Percentiles rank a stretch among this genome's conserved stretches.
phyloP scores from a whole-genome alignment of 2,329 filamentous ascomycete genomes.

The Monilinia aucupariae region DNA sequence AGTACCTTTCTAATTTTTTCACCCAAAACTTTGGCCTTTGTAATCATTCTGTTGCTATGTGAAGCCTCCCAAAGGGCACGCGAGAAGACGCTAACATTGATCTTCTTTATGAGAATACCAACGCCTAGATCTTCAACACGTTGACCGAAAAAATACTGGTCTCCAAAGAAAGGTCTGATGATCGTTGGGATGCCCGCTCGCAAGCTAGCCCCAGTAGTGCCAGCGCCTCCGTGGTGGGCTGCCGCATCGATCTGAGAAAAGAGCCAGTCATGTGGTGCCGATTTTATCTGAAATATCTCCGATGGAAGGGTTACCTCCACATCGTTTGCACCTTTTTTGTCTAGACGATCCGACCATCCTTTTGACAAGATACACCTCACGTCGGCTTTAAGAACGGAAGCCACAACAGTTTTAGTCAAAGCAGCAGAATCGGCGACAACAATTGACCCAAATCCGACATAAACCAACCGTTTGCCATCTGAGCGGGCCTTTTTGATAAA shows the following conservation, averaged over 20 bases:
- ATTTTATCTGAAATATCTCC: slow-evolving; percentile 82
- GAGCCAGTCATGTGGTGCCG: slow-evolving; percentile 93
- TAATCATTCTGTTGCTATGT: slow-evolving; percentile 84
- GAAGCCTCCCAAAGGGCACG: slow-evolving; percentile 87
- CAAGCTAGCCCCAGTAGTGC: slow-evolving; percentile 89
- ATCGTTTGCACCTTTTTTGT: slow-evolving; percentile 49
- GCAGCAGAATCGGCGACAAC: slow-evolving; percentile 85
- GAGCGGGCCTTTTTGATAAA: slow-evolving; percentile 80
- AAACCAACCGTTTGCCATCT: slow-evolving; percentile 88
- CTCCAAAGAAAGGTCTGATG: slow-evolving; percentile 93
- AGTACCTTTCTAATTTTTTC: slow-evolving; percentile 80
- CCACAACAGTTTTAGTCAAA: slow-evolving; percentile 87
- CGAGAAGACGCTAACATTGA: slow-evolving; percentile 81
- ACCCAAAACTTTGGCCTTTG: slow-evolving; percentile 74
- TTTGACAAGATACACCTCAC: slow-evolving; percentile 93
- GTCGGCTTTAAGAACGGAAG: slow-evolving; percentile 84
- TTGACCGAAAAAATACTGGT: slow-evolving; percentile 92
- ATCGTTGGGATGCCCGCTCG: slow-evolving; percentile 90
- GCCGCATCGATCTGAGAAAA: slow-evolving; percentile 91
- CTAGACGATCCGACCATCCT: slow-evolving; percentile 87
- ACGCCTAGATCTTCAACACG: slow-evolving; percentile 91
- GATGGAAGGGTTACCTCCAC: slow-evolving; percentile 62
- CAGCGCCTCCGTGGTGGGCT: slow-evolving; percentile 89
- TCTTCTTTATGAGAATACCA: slow-evolving; percentile 80
- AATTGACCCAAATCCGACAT: slow-evolving; percentile 95